Evolutionary conservation across 805 yeast species (phyloP).

Genomic region (Candida pini): DNA sequence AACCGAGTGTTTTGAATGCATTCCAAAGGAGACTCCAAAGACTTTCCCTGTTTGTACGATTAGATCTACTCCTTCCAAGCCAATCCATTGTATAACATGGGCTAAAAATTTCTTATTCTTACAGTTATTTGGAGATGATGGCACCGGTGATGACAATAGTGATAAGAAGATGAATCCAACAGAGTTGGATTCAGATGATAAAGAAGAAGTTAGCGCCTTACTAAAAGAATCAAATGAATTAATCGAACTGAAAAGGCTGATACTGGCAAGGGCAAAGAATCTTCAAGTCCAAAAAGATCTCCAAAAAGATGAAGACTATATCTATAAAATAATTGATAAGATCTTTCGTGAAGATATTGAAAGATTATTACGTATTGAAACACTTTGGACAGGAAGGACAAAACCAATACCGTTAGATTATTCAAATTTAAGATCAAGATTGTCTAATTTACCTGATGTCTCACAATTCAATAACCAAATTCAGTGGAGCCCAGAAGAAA

Average conservation of each 20-base stretch:
- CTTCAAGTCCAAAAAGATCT: neutral
- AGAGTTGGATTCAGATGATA: constrained; percentile 56
- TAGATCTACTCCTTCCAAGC: constrained; percentile 93
- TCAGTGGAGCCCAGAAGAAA: constrained; percentile 60
- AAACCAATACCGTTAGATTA: constrained; percentile 61
- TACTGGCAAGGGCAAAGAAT: constrained; percentile 12
- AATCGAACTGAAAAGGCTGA: constrained; percentile 39
- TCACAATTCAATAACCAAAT: constrained; percentile 30
- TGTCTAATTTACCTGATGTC: neutral
- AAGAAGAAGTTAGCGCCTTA: constrained; percentile 58
- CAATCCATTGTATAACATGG: constrained; percentile 97
- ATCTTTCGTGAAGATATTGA: constrained; percentile 73
- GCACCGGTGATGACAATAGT: constrained; percentile 10
- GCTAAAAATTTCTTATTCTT: constrained; percentile 85
- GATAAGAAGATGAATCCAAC: constrained; percentile 24
- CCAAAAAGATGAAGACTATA: constrained; percentile 20
- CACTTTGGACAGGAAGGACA: constrained; percentile 69
- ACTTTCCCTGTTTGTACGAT: constrained; percentile 95
- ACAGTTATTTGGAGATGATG: constrained; percentile 64
- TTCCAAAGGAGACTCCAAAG: constrained; percentile 80
- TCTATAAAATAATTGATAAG: constrained; percentile 46
- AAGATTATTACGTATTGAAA: constrained; percentile 61
- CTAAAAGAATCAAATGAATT: constrained; percentile 65
- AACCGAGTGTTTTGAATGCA: constrained; percentile 93
- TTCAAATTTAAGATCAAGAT: constrained; percentile 3